Conservation (phyloP, 116 monocot species). For the Posidonia oceanica region DNA sequence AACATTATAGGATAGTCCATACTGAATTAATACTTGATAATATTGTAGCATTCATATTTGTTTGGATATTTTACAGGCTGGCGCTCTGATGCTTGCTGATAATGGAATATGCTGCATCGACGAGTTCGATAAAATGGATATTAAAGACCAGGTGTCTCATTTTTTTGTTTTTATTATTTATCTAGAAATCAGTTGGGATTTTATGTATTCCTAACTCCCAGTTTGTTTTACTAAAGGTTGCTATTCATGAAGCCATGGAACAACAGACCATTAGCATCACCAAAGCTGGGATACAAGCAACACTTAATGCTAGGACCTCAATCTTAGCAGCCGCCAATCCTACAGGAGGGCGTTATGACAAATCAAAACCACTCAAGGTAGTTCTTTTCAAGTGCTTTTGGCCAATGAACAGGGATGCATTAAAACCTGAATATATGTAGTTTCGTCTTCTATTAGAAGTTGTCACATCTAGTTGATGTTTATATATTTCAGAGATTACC, state of each 20-base stretch:
- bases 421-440: too few relatives aligned
- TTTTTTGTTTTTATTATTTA: constrained; percentile 1
- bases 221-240: constrained; percentile 40
- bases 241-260: constrained; percentile 98
- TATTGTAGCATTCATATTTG: neutral
- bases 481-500: too few relatives aligned
- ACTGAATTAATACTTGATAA: neutral
- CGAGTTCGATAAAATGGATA: constrained; percentile 99
- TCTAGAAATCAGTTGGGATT: neutral
- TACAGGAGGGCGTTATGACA: constrained; percentile 86
- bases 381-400: neutral
- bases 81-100: constrained; percentile 97
- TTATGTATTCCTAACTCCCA: neutral
- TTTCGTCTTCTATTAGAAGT: too few relatives aligned
- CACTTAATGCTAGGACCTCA: constrained; percentile 85
- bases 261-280: constrained; percentile 95
- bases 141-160: constrained; percentile 67
- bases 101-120: constrained; percentile 98
- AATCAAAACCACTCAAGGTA: constrained; percentile 91
- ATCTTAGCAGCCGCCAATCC: constrained; percentile 97
- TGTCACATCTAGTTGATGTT: too few relatives aligned
- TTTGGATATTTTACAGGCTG: constrained; percentile 43
- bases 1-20: neutral
- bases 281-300: constrained; percentile 96
- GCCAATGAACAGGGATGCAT: neutral